Evolutionary conservation across 2,329 filamentous ascomycete species (phyloP).

Genomic region (Cryphonectria nitschkei): DNA sequence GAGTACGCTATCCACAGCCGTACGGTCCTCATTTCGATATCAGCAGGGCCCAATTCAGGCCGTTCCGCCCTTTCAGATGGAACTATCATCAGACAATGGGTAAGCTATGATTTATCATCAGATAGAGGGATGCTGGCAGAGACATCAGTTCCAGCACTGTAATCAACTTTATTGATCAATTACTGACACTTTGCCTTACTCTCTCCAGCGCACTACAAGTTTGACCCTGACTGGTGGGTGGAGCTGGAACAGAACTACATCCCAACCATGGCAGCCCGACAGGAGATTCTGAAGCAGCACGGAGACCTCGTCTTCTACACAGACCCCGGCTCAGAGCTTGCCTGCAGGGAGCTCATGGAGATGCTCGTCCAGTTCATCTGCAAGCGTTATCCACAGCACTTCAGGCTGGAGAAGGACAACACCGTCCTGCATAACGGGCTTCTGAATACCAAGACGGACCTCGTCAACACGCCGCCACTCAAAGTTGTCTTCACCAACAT

Average conservation of each 20-base stretch:
- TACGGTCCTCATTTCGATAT: conserved; percentile 67
- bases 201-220: conserved; percentile 70
- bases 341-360: conserved; percentile 86
- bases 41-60: conserved; percentile 68
- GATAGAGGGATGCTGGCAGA: too few relatives aligned
- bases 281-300: conserved; percentile 65
- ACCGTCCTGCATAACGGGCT: conserved; percentile 70
- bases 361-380: conserved; percentile 82
- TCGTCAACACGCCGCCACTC: conserved; percentile 67
- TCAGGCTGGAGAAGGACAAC: conserved; percentile 57
- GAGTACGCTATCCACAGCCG: conserved; percentile 70
- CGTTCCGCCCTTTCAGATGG: conserved; percentile 84
- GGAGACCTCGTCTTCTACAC: conserved; percentile 67
- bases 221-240: conserved; percentile 87
- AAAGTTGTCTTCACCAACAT: conserved; percentile 75
- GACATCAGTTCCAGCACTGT: background rate
- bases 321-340: conserved; percentile 76
- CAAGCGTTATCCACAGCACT: conserved; percentile 75
- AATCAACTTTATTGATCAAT: background rate
- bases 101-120: conserved; percentile 48
- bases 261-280: conserved; percentile 69
- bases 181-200: background rate
- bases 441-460: conserved; percentile 62
- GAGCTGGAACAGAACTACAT: conserved; percentile 78
- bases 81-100: conserved; percentile 90